These are phyloP conservation scores for Hericium rajendrae DNA, from an alignment of 768 basidiomycete genomes.

Conservation along the genomic window DNA sequence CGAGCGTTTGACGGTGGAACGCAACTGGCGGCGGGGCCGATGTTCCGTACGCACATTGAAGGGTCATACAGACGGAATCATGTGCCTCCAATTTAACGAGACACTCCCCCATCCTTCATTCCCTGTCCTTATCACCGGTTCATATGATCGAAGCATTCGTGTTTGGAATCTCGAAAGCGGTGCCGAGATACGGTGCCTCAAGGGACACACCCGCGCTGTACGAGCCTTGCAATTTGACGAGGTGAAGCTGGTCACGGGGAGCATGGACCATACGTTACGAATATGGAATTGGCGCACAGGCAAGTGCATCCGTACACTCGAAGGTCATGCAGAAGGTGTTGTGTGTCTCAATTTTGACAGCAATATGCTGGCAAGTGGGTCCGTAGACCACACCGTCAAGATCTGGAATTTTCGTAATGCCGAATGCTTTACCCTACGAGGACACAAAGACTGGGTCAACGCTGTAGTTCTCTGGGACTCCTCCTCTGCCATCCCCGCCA, in stretches of 20 bases:
- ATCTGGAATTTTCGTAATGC: slow-evolving; percentile 91
- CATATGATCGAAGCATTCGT: slow-evolving; percentile 88
- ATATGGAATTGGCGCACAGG: slow-evolving; percentile 96
- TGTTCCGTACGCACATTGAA: slow-evolving; percentile 77
- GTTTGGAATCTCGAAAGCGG: slow-evolving; percentile 98
- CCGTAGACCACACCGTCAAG: slow-evolving; percentile 90
- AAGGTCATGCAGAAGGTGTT: slow-evolving; percentile 87
- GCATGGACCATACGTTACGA: slow-evolving; percentile 91
- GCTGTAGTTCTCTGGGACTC: slow-evolving; percentile 89
- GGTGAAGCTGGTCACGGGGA: slow-evolving; percentile 88
- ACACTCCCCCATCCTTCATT: slow-evolving; percentile 73
- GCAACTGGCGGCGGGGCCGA: slow-evolving; percentile 94
- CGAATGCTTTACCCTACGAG: slow-evolving; percentile 85
- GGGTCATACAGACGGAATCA: slow-evolving; percentile 92
- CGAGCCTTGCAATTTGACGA: slow-evolving; percentile 93
- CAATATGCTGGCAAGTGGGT: slow-evolving; percentile 86
- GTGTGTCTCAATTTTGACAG: slow-evolving; percentile 87
- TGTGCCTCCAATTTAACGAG: slow-evolving; percentile 95
- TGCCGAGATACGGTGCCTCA: slow-evolving; percentile 68
- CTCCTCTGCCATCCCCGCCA: slow-evolving; percentile 13
- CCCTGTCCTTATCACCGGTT: slow-evolving; percentile 94
- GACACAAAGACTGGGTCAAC: slow-evolving; percentile 96
- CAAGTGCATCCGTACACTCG: slow-evolving; percentile 76
- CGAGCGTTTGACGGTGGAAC: slow-evolving; percentile 91
- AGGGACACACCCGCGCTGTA: slow-evolving; percentile 88